phyloP scores from a whole-genome alignment of 306 rosid genomes.

The Comarum palustre region DNA sequence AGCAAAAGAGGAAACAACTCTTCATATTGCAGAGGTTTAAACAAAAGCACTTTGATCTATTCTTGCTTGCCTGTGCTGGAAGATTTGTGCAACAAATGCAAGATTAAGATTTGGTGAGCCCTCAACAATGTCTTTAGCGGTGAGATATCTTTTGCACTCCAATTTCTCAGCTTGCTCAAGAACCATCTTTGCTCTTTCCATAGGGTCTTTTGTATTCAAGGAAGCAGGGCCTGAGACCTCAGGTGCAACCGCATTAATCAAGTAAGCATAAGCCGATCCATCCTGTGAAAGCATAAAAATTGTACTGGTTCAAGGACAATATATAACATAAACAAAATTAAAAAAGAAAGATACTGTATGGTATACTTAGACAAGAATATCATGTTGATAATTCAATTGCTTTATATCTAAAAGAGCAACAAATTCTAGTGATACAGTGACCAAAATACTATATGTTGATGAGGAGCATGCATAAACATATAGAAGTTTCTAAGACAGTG shows the following conservation, averaged over 20 bases:
- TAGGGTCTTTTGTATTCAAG: slow-evolving; percentile 61
- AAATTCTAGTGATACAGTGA: neutral
- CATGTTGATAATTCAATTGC: neutral
- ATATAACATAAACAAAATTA: neutral
- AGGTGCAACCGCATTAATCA: slow-evolving; percentile 94
- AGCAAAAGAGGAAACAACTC: neutral
- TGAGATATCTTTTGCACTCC: slow-evolving; percentile 89
- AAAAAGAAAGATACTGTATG: neutral
- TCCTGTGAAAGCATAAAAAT: slow-evolving; percentile 53
- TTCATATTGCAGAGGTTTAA: slow-evolving; percentile 25
- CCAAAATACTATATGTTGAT: neutral
- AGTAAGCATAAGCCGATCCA: slow-evolving; percentile 90
- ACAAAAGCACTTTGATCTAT: slow-evolving; percentile 1
- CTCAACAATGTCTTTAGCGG: slow-evolving; percentile 88
- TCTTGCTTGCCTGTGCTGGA: slow-evolving; percentile 85
- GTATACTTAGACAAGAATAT: slow-evolving; percentile 16
- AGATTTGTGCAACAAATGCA: slow-evolving; percentile 97
- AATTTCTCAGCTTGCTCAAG: slow-evolving; percentile 93
- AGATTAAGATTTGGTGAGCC: slow-evolving; percentile 99
- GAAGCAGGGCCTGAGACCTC: slow-evolving; percentile 70
- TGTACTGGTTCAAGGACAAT: slow-evolving; percentile 8
- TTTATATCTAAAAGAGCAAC: neutral
- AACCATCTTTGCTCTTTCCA: slow-evolving; percentile 83
- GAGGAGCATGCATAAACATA: neutral
- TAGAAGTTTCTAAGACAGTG: neutral